phyloP scores from a whole-genome alignment of 257 asterid genomes.

The Thymus mandschuricus region DNA sequence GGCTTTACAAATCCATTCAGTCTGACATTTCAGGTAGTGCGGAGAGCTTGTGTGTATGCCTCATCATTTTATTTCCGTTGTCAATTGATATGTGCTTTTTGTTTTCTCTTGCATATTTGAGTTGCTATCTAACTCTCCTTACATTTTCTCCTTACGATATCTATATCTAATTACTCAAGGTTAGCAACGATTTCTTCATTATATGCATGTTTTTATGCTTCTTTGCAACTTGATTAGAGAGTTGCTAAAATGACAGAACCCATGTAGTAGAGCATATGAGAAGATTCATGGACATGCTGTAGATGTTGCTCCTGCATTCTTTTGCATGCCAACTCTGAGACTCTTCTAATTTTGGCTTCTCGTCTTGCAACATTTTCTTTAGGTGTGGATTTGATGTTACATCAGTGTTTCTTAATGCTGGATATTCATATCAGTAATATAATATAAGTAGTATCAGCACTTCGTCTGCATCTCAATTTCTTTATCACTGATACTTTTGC shows the following conservation, averaged over 20 bases:
- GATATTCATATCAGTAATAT: not conserved
- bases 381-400: too few relatives aligned
- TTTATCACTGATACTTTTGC: not conserved
- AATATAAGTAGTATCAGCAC: not conserved
- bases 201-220: not conserved
- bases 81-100: too few relatives aligned
- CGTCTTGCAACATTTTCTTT: not conserved
- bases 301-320: too few relatives aligned
- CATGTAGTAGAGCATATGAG: not conserved
- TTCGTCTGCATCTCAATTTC: conserved; percentile 5
- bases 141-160: too few relatives aligned
- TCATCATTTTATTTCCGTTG: not conserved
- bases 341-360: not conserved
- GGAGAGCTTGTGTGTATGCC: not conserved
- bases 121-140: too few relatives aligned
- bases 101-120: not conserved
- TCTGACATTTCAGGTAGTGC: conserved; percentile 82
- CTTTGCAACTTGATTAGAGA: not conserved
- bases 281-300: not conserved
- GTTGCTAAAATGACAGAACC: too few relatives aligned
- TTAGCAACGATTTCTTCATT: not conserved
- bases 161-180: not conserved
- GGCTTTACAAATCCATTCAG: conserved; percentile 87
- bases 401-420: too few relatives aligned
- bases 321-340: not conserved